A percentile compares a stretch with the other conserved stretches of the same genome.
Evolutionary conservation across 75 land plant species (phyloP).

Genomic region (Azolla pinnata): DNA sequence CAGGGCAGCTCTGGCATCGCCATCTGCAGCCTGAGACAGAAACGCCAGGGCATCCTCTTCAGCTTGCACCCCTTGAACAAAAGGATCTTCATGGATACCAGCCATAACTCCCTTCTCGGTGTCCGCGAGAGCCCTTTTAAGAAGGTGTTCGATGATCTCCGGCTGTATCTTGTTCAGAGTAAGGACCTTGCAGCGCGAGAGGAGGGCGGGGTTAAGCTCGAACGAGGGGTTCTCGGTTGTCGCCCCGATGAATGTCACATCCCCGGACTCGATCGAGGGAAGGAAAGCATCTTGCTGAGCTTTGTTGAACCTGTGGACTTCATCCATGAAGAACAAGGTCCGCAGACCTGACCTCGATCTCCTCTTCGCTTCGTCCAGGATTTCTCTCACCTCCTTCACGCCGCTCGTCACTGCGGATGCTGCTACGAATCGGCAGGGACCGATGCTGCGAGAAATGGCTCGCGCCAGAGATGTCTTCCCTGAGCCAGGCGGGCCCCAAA

Average conservation of each 20-base stretch:
- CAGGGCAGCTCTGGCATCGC: constrained; percentile 85
- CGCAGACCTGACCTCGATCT: constrained; percentile 23
- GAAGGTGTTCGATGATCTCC: constrained; percentile 29
- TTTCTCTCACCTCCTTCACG: constrained; percentile 68
- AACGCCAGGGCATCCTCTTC: constrained; percentile 57
- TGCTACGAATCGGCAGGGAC: constrained; percentile 48
- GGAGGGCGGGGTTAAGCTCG: constrained; percentile 72
- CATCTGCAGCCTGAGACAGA: constrained; percentile 64
- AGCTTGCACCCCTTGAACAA: constrained; percentile 22
- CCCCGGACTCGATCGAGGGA: constrained; percentile 81
- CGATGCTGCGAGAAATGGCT: constrained; percentile 33
- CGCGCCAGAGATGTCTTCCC: constrained; percentile 62
- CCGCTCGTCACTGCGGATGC: constrained; percentile 53
- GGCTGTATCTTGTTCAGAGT: constrained; percentile 51
- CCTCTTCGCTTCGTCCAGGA: constrained; percentile 54
- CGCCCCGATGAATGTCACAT: constrained; percentile 72
- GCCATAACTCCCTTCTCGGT: constrained; percentile 41
- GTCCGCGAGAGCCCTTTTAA: constrained; percentile 45
- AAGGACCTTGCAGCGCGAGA: constrained; percentile 76
- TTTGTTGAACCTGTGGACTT: constrained; percentile 80
- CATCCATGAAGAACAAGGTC: constrained; percentile 83
- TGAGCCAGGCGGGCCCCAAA: constrained; percentile 73
- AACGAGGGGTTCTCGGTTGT: constrained; percentile 96
- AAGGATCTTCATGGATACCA: constrained; percentile 16
- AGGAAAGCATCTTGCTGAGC: constrained; percentile 85